phyloP scores from a whole-genome alignment of 140 eudicot species.

The Stevia rebaudiana region DNA sequence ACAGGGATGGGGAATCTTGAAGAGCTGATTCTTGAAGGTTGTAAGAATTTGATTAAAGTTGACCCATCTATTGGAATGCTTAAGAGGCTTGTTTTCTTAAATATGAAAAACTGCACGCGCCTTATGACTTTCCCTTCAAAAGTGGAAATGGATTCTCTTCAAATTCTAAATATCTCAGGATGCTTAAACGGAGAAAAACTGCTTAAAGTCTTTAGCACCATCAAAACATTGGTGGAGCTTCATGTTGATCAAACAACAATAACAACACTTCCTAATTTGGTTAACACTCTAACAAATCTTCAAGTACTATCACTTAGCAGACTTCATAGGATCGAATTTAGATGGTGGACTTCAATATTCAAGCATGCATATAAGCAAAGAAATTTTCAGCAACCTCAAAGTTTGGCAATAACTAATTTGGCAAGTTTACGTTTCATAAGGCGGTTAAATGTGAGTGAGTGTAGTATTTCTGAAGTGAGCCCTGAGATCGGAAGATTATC shows the following conservation, averaged over 20 bases:
- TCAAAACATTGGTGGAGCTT: neutral
- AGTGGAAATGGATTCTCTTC: constrained; percentile 13
- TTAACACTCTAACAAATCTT: constrained; percentile 10
- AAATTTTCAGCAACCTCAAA: neutral
- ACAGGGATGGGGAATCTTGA: constrained; percentile 1
- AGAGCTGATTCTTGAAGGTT: constrained; percentile 15
- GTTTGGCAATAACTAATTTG: neutral
- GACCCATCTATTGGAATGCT: constrained; percentile 22
- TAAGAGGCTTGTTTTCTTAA: constrained; percentile 13
- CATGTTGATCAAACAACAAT: neutral
- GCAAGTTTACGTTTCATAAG: neutral
- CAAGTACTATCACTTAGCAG: constrained; percentile 2
- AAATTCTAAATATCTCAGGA: neutral
- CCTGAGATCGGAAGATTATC: constrained; percentile 3
- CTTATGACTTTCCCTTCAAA: constrained; percentile 3
- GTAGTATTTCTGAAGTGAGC: constrained; percentile 15
- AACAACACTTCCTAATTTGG: neutral
- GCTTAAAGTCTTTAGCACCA: constrained; percentile 1
- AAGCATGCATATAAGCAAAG: neutral
- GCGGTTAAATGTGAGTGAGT: neutral
- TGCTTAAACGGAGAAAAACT: neutral
- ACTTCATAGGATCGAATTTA: neutral
- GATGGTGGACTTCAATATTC: neutral
- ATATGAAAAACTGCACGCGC: neutral
- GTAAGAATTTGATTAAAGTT: constrained; percentile 14